phyloP scores from a whole-genome alignment of 2,329 filamentous ascomycete species.

The Balansia obtecta region DNA sequence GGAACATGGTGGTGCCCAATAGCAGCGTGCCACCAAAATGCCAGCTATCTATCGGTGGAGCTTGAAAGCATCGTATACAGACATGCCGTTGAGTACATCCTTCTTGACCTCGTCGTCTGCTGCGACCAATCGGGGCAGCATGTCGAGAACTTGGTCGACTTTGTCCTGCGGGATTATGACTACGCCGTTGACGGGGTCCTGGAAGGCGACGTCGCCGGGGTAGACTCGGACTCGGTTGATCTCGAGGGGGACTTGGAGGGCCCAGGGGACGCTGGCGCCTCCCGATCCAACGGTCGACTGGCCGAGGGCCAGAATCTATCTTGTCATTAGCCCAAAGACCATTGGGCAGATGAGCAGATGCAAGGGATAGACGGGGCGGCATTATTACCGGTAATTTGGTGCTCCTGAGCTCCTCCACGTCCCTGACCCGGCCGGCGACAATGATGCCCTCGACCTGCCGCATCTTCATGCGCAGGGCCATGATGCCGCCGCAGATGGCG shows the following conservation, averaged over 20 bases:
- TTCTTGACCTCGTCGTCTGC: conserved; percentile 51
- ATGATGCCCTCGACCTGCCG: conserved; percentile 48
- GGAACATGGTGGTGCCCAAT: background rate
- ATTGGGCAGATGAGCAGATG: no score
- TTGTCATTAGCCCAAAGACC: background rate
- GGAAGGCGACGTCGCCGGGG: conserved; percentile 56
- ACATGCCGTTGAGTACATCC: conserved; percentile 50
- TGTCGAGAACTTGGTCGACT: conserved; percentile 44
- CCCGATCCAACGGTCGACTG: conserved; percentile 46
- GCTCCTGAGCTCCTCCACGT: conserved; percentile 45
- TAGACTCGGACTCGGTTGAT: conserved; percentile 29
- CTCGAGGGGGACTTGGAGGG: conserved; percentile 31
- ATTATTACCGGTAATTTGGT: conserved; percentile 43
- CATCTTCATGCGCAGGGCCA: conserved; percentile 56
- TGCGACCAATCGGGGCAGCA: conserved; percentile 37
- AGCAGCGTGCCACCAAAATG: background rate
- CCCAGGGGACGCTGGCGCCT: conserved; percentile 43
- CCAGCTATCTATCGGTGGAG: conserved; percentile 29
- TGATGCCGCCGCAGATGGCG: conserved; percentile 65
- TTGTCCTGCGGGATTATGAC: conserved; percentile 53
- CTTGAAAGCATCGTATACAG: conserved; percentile 54
- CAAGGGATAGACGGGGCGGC: background rate
- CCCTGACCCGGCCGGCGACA: conserved; percentile 56
- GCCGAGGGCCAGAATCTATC: conserved; percentile 41
- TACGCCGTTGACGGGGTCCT: conserved; percentile 56